A percentile compares a stretch with the other conserved stretches of the same genome.
These are phyloP conservation scores for Ophiostoma ulmi DNA, from an alignment of 2,329 filamentous ascomycete genomes.

Conservation along the genomic window DNA sequence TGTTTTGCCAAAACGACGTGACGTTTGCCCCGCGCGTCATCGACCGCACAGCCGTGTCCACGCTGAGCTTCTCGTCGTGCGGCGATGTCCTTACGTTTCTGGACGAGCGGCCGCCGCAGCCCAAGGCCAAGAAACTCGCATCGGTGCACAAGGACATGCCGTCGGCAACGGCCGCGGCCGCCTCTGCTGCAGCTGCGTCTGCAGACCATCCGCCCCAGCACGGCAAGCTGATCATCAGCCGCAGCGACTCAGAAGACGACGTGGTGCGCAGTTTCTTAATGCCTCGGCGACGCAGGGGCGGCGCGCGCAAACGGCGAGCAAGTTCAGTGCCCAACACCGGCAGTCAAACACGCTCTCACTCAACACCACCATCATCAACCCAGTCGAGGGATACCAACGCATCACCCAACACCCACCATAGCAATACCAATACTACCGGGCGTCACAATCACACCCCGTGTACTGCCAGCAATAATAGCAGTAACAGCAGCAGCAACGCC, in stretches of 20 bases:
- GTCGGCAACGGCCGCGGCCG: constrained; percentile 25
- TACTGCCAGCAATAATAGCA: background rate
- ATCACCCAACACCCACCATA: background rate
- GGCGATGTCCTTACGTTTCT: constrained; percentile 59
- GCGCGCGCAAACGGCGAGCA: constrained; percentile 39
- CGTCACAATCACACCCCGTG: background rate
- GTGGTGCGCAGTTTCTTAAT: constrained; percentile 56
- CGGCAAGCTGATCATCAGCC: constrained; percentile 50
- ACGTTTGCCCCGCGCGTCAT: constrained; percentile 59
- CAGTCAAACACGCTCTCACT: constrained; percentile 38
- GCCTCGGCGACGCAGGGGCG: constrained; percentile 34
- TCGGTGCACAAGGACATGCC: background rate
- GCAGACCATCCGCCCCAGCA: constrained; percentile 37
- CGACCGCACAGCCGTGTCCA: constrained; percentile 57
- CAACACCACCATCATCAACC: constrained; percentile 46
- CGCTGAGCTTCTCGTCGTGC: constrained; percentile 54
- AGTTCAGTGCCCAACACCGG: constrained; percentile 36
- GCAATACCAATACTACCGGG: background rate
- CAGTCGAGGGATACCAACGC: background rate
- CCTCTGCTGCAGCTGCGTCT: constrained; percentile 19
- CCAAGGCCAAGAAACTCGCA: constrained; percentile 17
- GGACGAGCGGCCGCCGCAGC: constrained; percentile 50
- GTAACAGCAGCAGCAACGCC: constrained; percentile 31
- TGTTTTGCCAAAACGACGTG: constrained; percentile 61
- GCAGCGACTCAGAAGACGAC: constrained; percentile 62